Percentiles rank a stretch among this genome's conserved stretches.
These are phyloP conservation scores for Kodamaea fungicola DNA, from an alignment of 1,139 yeast species.

Conservation along the genomic window DNA sequence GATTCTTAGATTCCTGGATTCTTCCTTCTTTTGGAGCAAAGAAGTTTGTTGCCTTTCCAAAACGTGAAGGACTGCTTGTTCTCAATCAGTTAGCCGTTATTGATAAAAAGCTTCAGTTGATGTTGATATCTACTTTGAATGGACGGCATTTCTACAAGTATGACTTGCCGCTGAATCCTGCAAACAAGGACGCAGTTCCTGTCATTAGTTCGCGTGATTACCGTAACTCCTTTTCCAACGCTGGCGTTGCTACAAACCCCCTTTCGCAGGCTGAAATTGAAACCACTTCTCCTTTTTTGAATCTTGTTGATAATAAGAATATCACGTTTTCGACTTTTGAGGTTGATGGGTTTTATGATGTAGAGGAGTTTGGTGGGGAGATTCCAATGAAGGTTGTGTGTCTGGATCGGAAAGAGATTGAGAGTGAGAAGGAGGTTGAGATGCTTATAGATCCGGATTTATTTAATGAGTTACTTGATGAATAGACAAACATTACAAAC, in stretches of 20 bases:
- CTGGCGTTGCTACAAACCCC: constrained; percentile 23
- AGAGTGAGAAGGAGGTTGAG: constrained; percentile 1
- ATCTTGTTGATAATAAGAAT: constrained; percentile 41
- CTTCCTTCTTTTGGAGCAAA: constrained; percentile 33
- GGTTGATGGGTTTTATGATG: constrained; percentile 9
- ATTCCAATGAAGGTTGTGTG: constrained; percentile 12
- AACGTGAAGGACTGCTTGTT: constrained; percentile 2
- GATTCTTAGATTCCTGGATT: constrained; percentile 39
- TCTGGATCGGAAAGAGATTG: not conserved
- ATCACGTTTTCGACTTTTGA: constrained; percentile 30
- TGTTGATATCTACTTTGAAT: constrained; percentile 40
- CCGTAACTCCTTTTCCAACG: not conserved
- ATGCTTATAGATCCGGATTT: constrained; percentile 7
- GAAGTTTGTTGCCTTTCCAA: constrained; percentile 30
- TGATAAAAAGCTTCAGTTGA: constrained; percentile 34
- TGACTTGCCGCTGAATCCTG: constrained; percentile 34
- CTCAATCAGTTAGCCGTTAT: constrained; percentile 36
- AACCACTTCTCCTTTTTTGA: constrained; percentile 55
- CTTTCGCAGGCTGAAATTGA: constrained; percentile 64
- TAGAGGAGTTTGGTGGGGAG: constrained; percentile 17
- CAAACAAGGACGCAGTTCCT: constrained; percentile 7
- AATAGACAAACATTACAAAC: not conserved
- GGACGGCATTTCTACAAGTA: constrained; percentile 46
- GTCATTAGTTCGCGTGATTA: not conserved
- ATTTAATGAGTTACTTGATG: constrained; percentile 8